Evolutionary conservation across 306 rosid species (phyloP), one percentile per base, ranked within the genome.

Genomic region (Geum urbanum): DNA sequence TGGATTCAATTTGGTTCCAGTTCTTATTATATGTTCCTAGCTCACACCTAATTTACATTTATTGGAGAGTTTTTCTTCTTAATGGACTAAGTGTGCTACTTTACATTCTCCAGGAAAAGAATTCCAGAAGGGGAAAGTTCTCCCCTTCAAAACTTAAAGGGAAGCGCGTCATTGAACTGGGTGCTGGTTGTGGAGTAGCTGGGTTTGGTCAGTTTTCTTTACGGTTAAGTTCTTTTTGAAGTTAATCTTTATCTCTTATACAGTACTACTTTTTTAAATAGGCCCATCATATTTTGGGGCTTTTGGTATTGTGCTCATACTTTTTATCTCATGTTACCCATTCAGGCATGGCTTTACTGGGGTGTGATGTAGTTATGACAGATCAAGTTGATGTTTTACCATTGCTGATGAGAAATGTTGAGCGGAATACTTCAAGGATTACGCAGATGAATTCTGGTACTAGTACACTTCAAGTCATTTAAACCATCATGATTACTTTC

Each of bases 131-230:
- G 80, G 98, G 96, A 64, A 90, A 77, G 82, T 92, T 92, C 80
- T 85, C 92, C 81, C 89, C 86, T 0, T 83, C 90, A 51, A 90
- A 90, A 81, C 97, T 92, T 55, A 86, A 85, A 84, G 97, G 98
- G 72, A 92, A 92, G 70, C 96, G 95, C 41, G 92, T 88, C 69
- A 70, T 92, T 69, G 98, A 92, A 84, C 94, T 92, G 73, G 98
- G 98, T 72, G 96, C 97, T 51, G 98, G 97, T 66, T 92, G 98
- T 78, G 98, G 97, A 76, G 92, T 90, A 71, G 95, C 98, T 70
- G 97, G 98, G 14, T 84, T 92, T 80, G 97, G 97, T 90, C 77
- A 74, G 87, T 71, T 66, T 77, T 2, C 40, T 55, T 59, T 70
- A 13, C 72, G 67, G 6, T 43, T 41, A 16, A 15, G 19, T 15